Evolutionary conservation across 331 rosid genomes (phyloP), one percentile per base, ranked within the genome.

Genomic region (Pyrus hybrid): DNA sequence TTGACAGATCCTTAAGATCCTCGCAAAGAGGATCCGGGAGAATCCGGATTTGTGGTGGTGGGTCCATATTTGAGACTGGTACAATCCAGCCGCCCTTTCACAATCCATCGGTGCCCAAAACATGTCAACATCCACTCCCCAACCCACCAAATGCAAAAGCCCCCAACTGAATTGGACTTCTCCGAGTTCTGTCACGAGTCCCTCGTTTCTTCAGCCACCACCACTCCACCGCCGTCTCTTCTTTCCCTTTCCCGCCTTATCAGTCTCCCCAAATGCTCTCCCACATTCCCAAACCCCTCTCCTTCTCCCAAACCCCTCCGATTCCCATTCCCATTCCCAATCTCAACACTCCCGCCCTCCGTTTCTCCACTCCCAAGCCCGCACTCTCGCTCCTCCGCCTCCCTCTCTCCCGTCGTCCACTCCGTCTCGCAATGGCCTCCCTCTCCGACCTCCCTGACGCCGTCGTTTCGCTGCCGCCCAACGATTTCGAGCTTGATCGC

Each of bases 391-490:
- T 37, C 33, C 70, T 16, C 66, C 62, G 3, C 64, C 68, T 63
- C 51, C 67, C 82, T 8, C 81, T 69, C 69, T 68, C 73, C 72
- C 65, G 32, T 56, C 79, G 74, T 47, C 37, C 21, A 0, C 76
- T 58, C 80, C 47, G 68, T 22, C 5, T 75, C 35, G 47, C 67
- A 81, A 83, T 89, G 93, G 76, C 88, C 4, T 72, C 81, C 75
- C 10, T 41, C 29, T 26, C 84, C 22, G 58, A 23, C 11, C 76
- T 70, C 70, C 72, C 80, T 25, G 71, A 76, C 37, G 82, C 79
- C 10, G 73, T 63, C 41, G 63, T 51, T 20, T 3, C 74, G 9
- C 51, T 76, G 1, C 43, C 80, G 47, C 49, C 53, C 5, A 51
- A 37, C 18, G 71, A 37, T 25, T 69, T 26, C 6, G 83, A 89